phyloP scores from a whole-genome alignment of 805 yeast species.

The Wickerhamomyces bovis region DNA sequence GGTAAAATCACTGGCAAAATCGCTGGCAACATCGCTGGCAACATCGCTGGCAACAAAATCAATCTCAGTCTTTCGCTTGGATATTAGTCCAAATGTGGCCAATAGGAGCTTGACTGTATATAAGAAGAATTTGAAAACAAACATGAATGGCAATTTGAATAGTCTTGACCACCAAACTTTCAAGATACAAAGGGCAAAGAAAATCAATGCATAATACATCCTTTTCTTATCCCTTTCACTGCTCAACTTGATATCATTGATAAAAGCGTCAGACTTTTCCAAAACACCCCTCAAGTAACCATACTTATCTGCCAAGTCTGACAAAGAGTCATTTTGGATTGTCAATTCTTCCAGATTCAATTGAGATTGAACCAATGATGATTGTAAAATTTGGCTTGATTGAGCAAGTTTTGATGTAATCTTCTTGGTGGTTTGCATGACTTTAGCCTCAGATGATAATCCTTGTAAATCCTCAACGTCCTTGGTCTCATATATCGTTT shows the following conservation, averaged over 20 bases:
- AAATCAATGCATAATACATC: conserved; percentile 19
- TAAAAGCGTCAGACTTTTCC: conserved; percentile 19
- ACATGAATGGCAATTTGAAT: conserved; percentile 15
- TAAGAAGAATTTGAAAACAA: conserved; percentile 8
- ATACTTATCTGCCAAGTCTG: conserved; percentile 15
- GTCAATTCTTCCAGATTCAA: conserved; percentile 22
- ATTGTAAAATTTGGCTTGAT: conserved; percentile 21
- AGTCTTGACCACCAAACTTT: conserved; percentile 20
- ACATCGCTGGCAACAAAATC: conserved; percentile 4
- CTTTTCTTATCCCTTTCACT: conserved; percentile 17
- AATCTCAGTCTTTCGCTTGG: conserved; percentile 4
- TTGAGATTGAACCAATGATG: conserved; percentile 21
- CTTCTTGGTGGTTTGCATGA: conserved; percentile 21
- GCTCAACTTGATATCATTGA: conserved; percentile 21
- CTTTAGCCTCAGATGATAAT: conserved; percentile 17
- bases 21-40: neutral
- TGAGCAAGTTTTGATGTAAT: conserved; percentile 21
- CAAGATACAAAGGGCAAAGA: conserved; percentile 16
- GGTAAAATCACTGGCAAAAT: conserved; percentile 1
- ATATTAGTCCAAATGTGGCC: conserved; percentile 11
- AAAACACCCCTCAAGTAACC: conserved; percentile 14
- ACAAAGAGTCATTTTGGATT: conserved; percentile 17
- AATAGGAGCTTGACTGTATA: conserved; percentile 7
- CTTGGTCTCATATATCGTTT: neutral
- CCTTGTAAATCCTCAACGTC: neutral